Evolutionary conservation across 768 basidiomycete genomes (phyloP).

Genomic region (Boletus huronensis): DNA sequence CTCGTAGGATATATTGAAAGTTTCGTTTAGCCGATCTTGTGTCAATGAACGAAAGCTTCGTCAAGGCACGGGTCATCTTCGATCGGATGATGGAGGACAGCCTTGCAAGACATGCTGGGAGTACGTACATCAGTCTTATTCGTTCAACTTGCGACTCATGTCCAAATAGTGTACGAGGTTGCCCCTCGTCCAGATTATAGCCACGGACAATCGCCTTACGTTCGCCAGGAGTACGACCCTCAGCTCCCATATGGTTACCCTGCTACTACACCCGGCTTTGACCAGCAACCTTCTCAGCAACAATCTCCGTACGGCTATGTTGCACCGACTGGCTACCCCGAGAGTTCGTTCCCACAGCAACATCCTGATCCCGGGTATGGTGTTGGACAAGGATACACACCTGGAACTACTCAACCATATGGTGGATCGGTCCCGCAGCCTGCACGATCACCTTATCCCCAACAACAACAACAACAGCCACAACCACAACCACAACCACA

Average conservation of each 20-base stretch:
- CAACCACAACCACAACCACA: slow-evolving; percentile 15
- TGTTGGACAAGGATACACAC: slow-evolving; percentile 20
- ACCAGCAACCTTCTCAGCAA: slow-evolving; percentile 39
- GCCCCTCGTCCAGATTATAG: slow-evolving; percentile 30
- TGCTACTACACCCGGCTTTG: slow-evolving; percentile 33
- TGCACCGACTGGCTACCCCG: slow-evolving; percentile 22
- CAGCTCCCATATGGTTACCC: slow-evolving; percentile 49
- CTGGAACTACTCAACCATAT: slow-evolving; percentile 21
- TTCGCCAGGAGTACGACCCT: slow-evolving; percentile 33
- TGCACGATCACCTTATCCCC: slow-evolving; percentile 32
- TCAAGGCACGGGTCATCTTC: slow-evolving; percentile 84
- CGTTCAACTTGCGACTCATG: slow-evolving; percentile 5
- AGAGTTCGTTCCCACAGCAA: slow-evolving; percentile 26
- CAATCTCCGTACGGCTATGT: slow-evolving; percentile 27
- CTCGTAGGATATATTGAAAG: background rate
- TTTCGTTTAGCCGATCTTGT: slow-evolving; percentile 74
- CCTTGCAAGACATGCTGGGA: slow-evolving; percentile 65
- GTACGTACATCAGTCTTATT: slow-evolving; percentile 34
- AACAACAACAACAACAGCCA: slow-evolving; percentile 30
- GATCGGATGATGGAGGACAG: slow-evolving; percentile 94
- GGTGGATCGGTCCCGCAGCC: slow-evolving; percentile 22
- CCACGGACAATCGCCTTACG: slow-evolving; percentile 25
- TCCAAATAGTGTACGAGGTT: slow-evolving; percentile 49
- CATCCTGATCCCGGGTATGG: slow-evolving; percentile 25
- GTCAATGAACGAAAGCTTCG: slow-evolving; percentile 92